These are phyloP conservation scores for Starmerella powellii DNA, from an alignment of 805 yeast genomes.

Conservation along the genomic window DNA sequence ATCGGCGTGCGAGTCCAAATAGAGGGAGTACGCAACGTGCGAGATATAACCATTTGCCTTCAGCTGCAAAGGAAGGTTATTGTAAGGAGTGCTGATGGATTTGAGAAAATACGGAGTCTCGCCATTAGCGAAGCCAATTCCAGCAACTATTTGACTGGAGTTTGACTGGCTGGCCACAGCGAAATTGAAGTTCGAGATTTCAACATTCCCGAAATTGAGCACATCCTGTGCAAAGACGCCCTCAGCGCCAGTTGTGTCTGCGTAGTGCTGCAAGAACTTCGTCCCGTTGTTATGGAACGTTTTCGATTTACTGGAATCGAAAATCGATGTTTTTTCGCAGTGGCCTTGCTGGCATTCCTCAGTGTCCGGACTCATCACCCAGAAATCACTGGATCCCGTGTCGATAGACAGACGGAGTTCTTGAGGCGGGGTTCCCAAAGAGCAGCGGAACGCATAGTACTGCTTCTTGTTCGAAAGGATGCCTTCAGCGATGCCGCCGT, in stretches of 20 bases:
- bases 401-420: conserved; percentile 43
- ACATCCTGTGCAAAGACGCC: conserved; percentile 39
- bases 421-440: conserved; percentile 44
- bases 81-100: conserved; percentile 25
- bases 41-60: conserved; percentile 33
- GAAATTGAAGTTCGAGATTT: conserved; percentile 44
- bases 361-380: conserved; percentile 32
- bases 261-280: conserved; percentile 18
- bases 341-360: neutral
- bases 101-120: conserved; percentile 19
- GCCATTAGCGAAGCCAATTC: conserved; percentile 27
- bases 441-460: conserved; percentile 1
- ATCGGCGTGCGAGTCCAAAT: conserved; percentile 29
- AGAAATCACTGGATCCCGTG: conserved; percentile 60
- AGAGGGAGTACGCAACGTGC: conserved; percentile 38
- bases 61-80: conserved; percentile 27
- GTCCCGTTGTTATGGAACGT: conserved; percentile 13
- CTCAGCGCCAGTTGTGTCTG: conserved; percentile 35
- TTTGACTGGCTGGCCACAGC: conserved; percentile 61
- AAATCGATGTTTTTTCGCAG: conserved; percentile 12
- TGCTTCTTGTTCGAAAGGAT: neutral
- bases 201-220: conserved; percentile 42
- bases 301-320: conserved; percentile 20
- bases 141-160: conserved; percentile 43
- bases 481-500: neutral